Evolutionary conservation across 495 filamentous ascomycete species (phyloP).

Genomic region (Penicillium goetzii): DNA sequence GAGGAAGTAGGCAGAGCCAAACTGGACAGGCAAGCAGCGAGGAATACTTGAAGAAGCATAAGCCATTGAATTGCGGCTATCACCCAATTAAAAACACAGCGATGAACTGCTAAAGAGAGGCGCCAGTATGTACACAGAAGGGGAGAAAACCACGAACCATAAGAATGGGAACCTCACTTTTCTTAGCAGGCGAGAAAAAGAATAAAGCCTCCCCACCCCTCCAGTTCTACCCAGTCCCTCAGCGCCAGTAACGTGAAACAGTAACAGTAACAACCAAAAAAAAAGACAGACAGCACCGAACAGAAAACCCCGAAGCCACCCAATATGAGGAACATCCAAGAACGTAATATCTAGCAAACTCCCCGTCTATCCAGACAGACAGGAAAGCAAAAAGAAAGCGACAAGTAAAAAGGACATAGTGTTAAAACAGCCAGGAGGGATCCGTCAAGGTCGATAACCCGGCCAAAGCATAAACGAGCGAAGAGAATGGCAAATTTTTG

Average conservation of each 20-base stretch:
- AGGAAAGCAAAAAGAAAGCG: slow-evolving; percentile 19
- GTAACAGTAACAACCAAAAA: slow-evolving; percentile 11
- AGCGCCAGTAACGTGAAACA: slow-evolving; percentile 27
- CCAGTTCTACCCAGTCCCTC: slow-evolving; percentile 29
- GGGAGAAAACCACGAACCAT: slow-evolving; percentile 13
- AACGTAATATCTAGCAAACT: slow-evolving; percentile 28
- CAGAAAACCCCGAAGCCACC: slow-evolving; percentile 26
- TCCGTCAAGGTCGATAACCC: slow-evolving; percentile 23
- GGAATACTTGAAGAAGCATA: background rate
- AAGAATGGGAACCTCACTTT: slow-evolving; percentile 26
- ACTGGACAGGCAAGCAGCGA: background rate
- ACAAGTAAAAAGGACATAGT: slow-evolving; percentile 12
- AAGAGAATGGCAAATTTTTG: slow-evolving; percentile 12
- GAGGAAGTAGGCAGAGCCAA: background rate
- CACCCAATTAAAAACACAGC: slow-evolving; percentile 15
- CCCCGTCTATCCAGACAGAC: slow-evolving; percentile 38
- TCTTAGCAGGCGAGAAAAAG: slow-evolving; percentile 9
- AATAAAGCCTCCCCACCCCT: slow-evolving; percentile 22
- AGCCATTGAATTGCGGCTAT: slow-evolving; percentile 12
- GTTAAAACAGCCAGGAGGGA: slow-evolving; percentile 27
- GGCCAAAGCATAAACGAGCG: slow-evolving; percentile 18
- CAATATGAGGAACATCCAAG: slow-evolving; percentile 25
- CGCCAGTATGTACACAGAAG: slow-evolving; percentile 32
- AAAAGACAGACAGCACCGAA: slow-evolving; percentile 6
- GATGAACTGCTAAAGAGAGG: slow-evolving; percentile 15